Evolutionary conservation across 768 basidiomycete genomes (phyloP), one percentile per base, ranked within the genome.

Genomic region (Russula brevipes): DNA sequence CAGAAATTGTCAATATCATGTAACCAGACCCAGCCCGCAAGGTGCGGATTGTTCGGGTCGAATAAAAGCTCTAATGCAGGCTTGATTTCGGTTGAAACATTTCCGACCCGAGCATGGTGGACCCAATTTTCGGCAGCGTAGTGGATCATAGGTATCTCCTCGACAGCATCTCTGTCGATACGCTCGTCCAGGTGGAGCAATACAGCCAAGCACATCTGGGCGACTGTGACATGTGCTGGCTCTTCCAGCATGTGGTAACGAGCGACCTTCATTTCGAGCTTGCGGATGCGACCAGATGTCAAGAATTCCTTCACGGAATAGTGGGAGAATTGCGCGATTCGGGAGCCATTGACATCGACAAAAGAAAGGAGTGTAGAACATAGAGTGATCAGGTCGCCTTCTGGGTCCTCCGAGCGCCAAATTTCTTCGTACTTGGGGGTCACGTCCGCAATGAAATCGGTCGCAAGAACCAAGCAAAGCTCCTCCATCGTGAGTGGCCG

Each of bases 1-100:
- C 53, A 61, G 47, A 55, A 55, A 8, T 42, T 41, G 39, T 61
- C 54, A 8, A 55, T 49, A 31, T 61, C 60, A 49, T 55, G 41
- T 51, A 61, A 44, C 60, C 60, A 56, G 41, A 61, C 60, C 60
- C 60, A 61, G 33, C 45, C 47, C 16, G 54, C 54, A n/a, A 61
- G 54, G 12, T 61, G 60, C 35, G 60, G 60, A 19, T 42, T 56
- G n/a, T 16, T 56, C 30, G 46, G 53, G 33, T 61, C 19, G 33
- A 61, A 61, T 19, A 61, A 30, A 17, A 50, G 54, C 31, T 55
- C 46, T 47, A 61, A 33, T 4, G 47, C 54, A 10, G 30, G 54
- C 31, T 12, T 41, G 12, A 61, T 42, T 19, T 42, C 38, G 16
- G 54, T 44, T 24, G 60, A 38, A 7, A 61, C 60, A 12, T 61